phyloP scores from a whole-genome alignment of 139 green algal genomes.

The Chlamydomonas eustigma region DNA sequence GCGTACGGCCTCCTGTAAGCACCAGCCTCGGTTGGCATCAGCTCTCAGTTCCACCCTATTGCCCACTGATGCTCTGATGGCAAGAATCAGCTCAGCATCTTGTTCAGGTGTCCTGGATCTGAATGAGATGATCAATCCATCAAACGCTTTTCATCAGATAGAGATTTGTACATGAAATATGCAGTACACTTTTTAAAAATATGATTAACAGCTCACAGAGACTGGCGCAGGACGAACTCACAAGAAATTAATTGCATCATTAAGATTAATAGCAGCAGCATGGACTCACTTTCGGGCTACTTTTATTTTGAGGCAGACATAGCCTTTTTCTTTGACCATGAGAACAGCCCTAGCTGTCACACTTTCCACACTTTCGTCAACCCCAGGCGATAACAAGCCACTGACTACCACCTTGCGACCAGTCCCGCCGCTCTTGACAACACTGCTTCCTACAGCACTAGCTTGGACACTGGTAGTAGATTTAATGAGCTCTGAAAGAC shows the following conservation, averaged over 20 bases:
- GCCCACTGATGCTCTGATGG: slow-evolving; percentile 61
- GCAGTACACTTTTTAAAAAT: too few relatives aligned
- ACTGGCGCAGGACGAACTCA: too few relatives aligned
- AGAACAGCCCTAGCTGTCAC: neutral
- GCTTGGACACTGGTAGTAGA: neutral
- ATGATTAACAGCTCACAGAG: too few relatives aligned
- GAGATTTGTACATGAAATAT: too few relatives aligned
- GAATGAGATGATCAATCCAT: neutral
- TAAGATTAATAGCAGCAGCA: too few relatives aligned
- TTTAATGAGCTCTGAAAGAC: slow-evolving; percentile 21
- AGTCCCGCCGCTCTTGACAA: too few relatives aligned
- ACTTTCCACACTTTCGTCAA: neutral
- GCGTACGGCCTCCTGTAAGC: slow-evolving; percentile 56
- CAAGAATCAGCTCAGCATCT: slow-evolving; percentile 69
- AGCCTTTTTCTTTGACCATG: neutral
- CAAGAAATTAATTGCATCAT: too few relatives aligned
- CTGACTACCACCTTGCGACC: too few relatives aligned
- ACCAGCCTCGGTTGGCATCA: slow-evolving; percentile 89
- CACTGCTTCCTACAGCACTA: too few relatives aligned
- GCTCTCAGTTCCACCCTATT: slow-evolving; percentile 57
- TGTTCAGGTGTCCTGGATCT: slow-evolving; percentile 35
- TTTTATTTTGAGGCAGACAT: neutral
- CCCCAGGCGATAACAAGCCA: neutral
- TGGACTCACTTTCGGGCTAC: neutral
- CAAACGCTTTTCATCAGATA: too few relatives aligned